phyloP scores from a whole-genome alignment of 2,329 filamentous ascomycete species.

The Diaporthe sp. region DNA sequence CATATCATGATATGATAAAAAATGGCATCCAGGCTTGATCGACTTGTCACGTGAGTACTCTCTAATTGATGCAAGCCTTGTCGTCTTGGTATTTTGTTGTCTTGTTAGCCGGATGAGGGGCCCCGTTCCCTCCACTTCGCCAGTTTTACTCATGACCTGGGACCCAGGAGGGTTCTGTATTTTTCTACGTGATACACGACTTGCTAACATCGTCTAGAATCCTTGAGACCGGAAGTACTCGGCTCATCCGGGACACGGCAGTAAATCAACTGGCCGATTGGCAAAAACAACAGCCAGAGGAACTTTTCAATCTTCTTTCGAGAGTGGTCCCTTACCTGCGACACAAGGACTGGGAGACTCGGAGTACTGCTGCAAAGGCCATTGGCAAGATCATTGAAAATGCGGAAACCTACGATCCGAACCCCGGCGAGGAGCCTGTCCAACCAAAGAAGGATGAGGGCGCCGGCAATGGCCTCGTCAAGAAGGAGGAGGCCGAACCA shows the following conservation, averaged over 20 bases:
- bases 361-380: slow-evolving; percentile 92
- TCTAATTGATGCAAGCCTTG: too few relatives aligned
- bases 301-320: slow-evolving; percentile 94
- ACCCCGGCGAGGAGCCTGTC: slow-evolving; percentile 74
- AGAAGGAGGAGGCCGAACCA: slow-evolving; percentile 57
- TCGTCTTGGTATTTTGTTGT: neutral
- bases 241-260: slow-evolving; percentile 95
- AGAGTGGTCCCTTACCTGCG: slow-evolving; percentile 95
- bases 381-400: slow-evolving; percentile 94
- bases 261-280: slow-evolving; percentile 97
- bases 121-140: neutral
- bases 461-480: slow-evolving; percentile 56
- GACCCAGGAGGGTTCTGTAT: neutral
- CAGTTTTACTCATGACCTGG: neutral
- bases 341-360: slow-evolving; percentile 97
- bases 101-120: slow-evolving; percentile 22
- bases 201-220: slow-evolving; percentile 67
- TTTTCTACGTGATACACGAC: neutral
- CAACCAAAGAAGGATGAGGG: slow-evolving; percentile 59
- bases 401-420: slow-evolving; percentile 89
- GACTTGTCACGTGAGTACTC: slow-evolving; percentile 83
- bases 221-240: slow-evolving; percentile 96
- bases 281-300: slow-evolving; percentile 97
- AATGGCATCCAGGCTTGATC: slow-evolving; percentile 80
- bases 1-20: slow-evolving; percentile 54